phyloP scores from a whole-genome alignment of 2,329 filamentous ascomycete species.

The Aspergillus cejpii region DNA sequence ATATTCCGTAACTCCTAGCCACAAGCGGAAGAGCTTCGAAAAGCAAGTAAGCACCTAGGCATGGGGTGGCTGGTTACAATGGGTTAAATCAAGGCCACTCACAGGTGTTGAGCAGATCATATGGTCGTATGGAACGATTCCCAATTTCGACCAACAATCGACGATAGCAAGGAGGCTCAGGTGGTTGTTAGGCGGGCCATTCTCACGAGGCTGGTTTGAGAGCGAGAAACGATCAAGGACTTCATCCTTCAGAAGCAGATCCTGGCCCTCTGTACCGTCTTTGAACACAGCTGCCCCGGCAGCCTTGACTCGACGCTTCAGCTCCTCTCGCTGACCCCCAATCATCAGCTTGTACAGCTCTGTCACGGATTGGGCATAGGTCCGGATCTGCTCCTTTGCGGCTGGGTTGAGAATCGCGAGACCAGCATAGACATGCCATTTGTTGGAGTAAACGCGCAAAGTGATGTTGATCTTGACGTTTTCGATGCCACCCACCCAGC shows the following conservation, averaged over 20 bases:
- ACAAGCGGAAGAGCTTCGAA: conserved; percentile 73
- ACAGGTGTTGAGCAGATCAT: conserved; percentile 98
- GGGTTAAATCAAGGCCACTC: conserved; percentile 25
- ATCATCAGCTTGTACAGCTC: conserved; percentile 97
- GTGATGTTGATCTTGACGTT: conserved; percentile 99
- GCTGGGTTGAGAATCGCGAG: conserved; percentile 94
- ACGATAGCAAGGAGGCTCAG: conserved; percentile 92
- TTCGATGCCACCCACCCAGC: conserved; percentile 94
- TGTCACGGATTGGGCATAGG: conserved; percentile 88
- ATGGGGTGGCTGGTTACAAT: background rate
- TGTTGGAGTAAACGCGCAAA: conserved; percentile 93
- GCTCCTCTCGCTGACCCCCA: conserved; percentile 67
- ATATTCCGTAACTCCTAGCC: conserved; percentile 95
- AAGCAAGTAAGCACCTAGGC: conserved; percentile 4
- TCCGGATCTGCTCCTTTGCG: conserved; percentile 82
- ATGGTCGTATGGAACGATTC: conserved; percentile 94
- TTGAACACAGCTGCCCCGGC: conserved; percentile 69
- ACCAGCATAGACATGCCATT: conserved; percentile 98
- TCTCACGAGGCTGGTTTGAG: conserved; percentile 59
- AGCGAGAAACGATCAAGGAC: conserved; percentile 85
- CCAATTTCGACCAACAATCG: conserved; percentile 92
- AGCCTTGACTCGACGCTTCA: conserved; percentile 67
- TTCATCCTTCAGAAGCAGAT: conserved; percentile 68
- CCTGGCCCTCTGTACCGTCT: conserved; percentile 47
- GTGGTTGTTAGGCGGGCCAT: conserved; percentile 77